Evolutionary conservation across 768 basidiomycete genomes (phyloP).

Genomic region (Candolleomyces aberdarensis): DNA sequence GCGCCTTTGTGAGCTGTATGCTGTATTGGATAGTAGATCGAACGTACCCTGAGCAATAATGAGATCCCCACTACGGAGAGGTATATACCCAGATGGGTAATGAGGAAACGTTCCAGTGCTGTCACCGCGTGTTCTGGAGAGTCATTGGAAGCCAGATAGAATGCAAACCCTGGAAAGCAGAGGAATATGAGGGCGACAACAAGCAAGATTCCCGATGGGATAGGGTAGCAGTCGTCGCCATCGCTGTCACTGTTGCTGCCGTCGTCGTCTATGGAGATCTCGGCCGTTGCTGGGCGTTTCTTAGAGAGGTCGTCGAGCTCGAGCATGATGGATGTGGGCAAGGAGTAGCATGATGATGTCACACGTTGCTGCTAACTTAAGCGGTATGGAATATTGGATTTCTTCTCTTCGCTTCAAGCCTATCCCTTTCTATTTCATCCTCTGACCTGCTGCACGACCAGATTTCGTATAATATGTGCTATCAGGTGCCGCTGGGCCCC

Average conservation of each 20-base stretch:
- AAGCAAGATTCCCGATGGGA: slow-evolving; percentile 24
- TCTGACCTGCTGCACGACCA: not conserved
- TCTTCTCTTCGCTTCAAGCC: slow-evolving; percentile 3
- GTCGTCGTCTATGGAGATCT: not conserved
- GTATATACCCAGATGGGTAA: slow-evolving; percentile 62
- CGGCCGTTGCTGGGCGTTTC: not conserved
- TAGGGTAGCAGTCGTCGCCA: slow-evolving; percentile 8
- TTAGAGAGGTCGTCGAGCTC: slow-evolving; percentile 1
- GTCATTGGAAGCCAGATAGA: slow-evolving; percentile 57
- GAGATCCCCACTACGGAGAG: slow-evolving; percentile 53
- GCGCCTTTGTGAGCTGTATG: slow-evolving; percentile 13
- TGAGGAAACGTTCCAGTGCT: slow-evolving; percentile 65
- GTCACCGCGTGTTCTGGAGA: slow-evolving; percentile 41
- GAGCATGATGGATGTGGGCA: slow-evolving; percentile 3
- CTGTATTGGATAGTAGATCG: not conserved
- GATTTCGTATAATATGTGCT: not conserved
- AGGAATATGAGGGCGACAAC: slow-evolving; percentile 21
- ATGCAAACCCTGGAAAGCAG: slow-evolving; percentile 59
- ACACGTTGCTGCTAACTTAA: not conserved
- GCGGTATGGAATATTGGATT: not conserved
- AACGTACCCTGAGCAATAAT: slow-evolving; percentile 56
- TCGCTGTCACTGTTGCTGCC: not conserved
- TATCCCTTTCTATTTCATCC: not conserved
- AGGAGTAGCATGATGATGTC: not conserved
- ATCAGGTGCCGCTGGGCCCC: not conserved